Conservation (phyloP, 1,284 basidiomycete species). For the Microbotryum lychnidis-dioicae region DNA sequence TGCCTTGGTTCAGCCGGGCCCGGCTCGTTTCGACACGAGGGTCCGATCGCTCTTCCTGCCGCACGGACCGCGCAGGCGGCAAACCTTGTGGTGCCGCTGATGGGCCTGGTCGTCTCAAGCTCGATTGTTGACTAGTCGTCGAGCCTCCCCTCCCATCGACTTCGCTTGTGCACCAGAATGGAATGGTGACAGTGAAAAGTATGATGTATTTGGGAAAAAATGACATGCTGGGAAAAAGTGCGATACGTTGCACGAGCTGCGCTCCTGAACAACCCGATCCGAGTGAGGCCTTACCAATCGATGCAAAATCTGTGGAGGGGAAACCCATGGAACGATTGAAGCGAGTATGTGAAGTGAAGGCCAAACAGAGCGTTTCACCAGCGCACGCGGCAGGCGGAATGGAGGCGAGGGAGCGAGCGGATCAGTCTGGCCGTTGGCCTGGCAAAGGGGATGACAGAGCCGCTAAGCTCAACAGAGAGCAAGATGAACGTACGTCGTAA, state of each 20-base stretch:
- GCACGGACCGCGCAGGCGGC: no score
- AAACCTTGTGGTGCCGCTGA: no score
- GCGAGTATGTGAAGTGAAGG: no score
- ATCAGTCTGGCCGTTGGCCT: not conserved
- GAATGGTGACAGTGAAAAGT: no score
- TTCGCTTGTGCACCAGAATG: no score
- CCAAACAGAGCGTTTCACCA: not conserved
- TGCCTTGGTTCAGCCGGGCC: no score
- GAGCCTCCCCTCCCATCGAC: no score
- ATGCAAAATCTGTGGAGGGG: not conserved
- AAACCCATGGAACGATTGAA: not conserved
- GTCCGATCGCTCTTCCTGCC: no score
- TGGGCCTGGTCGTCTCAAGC: no score
- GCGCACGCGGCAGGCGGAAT: not conserved
- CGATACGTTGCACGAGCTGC: not conserved
- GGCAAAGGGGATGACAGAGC: not conserved
- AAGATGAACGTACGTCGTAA: not conserved
- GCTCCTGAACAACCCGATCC: not conserved
- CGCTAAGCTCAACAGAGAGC: not conserved
- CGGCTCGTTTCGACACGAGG: no score
- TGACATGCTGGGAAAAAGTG: slow-evolving; percentile 4
- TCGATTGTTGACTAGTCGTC: no score
- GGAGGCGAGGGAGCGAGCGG: not conserved
- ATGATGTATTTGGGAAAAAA: no score
- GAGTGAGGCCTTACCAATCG: not conserved